Percentiles rank a stretch among this genome's conserved stretches.
These are phyloP conservation scores for Lipomyces japonicus DNA, from an alignment of 805 yeast genomes.

Conservation along the genomic window DNA sequence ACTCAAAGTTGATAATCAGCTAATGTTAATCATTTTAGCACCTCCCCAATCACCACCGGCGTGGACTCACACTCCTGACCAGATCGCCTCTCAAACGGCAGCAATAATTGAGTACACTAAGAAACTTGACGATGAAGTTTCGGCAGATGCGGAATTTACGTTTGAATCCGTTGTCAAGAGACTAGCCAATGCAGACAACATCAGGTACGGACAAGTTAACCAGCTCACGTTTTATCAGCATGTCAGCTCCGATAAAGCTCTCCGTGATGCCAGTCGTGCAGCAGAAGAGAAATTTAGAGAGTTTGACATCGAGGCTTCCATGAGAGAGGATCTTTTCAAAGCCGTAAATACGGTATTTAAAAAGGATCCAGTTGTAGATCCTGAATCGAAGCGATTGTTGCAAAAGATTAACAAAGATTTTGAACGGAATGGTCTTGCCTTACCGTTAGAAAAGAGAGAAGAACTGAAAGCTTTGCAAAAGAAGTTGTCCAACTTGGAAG, in stretches of 20 bases:
- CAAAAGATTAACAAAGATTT: conserved; percentile 55
- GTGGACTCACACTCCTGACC: conserved; percentile 60
- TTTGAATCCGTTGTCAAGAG: conserved; percentile 56
- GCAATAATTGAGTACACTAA: conserved; percentile 45
- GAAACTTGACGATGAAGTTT: conserved; percentile 53
- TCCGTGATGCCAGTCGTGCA: conserved; percentile 66
- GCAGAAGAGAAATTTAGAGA: conserved; percentile 51
- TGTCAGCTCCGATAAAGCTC: conserved; percentile 59
- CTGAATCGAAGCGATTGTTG: conserved; percentile 56
- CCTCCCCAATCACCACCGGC: conserved; percentile 44
- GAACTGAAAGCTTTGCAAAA: conserved; percentile 57
- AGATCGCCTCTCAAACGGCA: conserved; percentile 45
- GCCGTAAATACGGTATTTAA: conserved; percentile 54
- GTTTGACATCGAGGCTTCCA: conserved; percentile 57
- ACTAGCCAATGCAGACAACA: conserved; percentile 51
- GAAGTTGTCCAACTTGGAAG: conserved; percentile 53
- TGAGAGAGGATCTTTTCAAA: conserved; percentile 63
- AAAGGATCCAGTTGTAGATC: conserved; percentile 40
- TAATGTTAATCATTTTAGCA: background rate
- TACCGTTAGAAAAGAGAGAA: conserved; percentile 53
- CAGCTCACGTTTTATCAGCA: conserved; percentile 67
- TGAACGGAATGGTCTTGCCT: conserved; percentile 65
- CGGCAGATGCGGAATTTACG: conserved; percentile 48
- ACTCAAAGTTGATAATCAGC: background rate
- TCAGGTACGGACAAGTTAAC: conserved; percentile 44